Evolutionary conservation across 345 rosid species (phyloP).

Genomic region (Hibiscus mutabilis): DNA sequence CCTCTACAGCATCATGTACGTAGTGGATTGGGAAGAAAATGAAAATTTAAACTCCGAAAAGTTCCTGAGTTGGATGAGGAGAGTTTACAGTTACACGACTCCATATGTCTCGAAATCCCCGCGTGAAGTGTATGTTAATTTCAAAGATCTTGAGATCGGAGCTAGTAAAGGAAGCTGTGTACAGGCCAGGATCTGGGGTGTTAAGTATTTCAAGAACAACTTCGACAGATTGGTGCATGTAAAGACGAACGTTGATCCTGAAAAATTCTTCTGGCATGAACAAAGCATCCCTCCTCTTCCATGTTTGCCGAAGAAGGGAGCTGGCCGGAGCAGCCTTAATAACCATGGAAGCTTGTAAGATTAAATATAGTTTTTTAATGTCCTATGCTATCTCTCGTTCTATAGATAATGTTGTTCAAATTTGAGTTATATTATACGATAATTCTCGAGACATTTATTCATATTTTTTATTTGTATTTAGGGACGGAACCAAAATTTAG

Average conservation of each 20-base stretch:
- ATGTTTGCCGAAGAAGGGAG: background rate
- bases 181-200: conserved; percentile 48
- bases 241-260: conserved; percentile 43
- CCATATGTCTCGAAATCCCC: conserved; percentile 29
- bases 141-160: background rate
- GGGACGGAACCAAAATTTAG: no score
- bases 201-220: conserved; percentile 38
- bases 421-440: no score
- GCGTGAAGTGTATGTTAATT: background rate
- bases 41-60: background rate
- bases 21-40: conserved; percentile 30
- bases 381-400: no score
- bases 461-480: no score
- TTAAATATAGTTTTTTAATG: background rate
- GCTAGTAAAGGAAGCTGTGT: conserved; percentile 19
- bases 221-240: conserved; percentile 43
- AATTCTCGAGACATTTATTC: no score
- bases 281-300: conserved; percentile 40
- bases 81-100: conserved; percentile 35
- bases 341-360: background rate
- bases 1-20: conserved; percentile 39
- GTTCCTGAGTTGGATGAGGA: conserved; percentile 27
- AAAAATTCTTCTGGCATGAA: conserved; percentile 44
- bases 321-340: background rate
- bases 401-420: no score